Conservation (phyloP, 139 green algal species). For the Haematococcus sp. region DNA sequence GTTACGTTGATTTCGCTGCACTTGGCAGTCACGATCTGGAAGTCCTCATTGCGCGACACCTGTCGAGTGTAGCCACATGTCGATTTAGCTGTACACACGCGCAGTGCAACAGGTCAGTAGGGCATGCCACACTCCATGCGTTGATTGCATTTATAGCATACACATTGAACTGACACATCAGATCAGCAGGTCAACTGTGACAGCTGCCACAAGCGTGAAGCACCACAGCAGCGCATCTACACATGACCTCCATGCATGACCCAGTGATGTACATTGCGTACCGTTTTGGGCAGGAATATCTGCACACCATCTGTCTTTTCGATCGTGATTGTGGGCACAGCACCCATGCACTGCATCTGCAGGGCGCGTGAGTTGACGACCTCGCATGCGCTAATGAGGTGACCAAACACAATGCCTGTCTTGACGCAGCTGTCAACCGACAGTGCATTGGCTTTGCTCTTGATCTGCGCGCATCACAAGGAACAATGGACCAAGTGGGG, state of each 20-base stretch:
- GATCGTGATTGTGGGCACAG: constrained; percentile 78
- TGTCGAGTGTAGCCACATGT: too few species aligned
- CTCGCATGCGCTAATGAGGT: constrained; percentile 78
- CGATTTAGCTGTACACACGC: too few species aligned
- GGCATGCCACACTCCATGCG: too few species aligned
- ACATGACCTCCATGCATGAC: too few species aligned
- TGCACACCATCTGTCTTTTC: constrained; percentile 90
- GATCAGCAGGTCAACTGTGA: too few species aligned
- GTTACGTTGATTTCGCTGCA: constrained; percentile 84
- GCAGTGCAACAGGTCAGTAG: too few species aligned
- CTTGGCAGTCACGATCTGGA: constrained; percentile 81
- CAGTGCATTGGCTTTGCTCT: constrained; percentile 92
- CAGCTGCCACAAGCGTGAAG: neutral
- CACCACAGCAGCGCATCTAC: neutral
- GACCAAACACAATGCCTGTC: constrained; percentile 80
- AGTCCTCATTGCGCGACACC: constrained; percentile 14
- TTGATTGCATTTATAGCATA: too few species aligned
- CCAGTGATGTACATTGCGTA: too few species aligned
- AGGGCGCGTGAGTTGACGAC: constrained; percentile 83
- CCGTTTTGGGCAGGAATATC: constrained; percentile 38
- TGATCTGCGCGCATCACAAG: constrained; percentile 50
- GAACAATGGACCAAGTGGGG: too few species aligned
- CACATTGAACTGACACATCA: too few species aligned
- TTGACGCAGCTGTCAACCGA: constrained; percentile 86
- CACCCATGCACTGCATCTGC: constrained; percentile 74